Base-by-base conservation (phyloP, 768 basidiomycete species). In the Paxillus involutus region DNA sequence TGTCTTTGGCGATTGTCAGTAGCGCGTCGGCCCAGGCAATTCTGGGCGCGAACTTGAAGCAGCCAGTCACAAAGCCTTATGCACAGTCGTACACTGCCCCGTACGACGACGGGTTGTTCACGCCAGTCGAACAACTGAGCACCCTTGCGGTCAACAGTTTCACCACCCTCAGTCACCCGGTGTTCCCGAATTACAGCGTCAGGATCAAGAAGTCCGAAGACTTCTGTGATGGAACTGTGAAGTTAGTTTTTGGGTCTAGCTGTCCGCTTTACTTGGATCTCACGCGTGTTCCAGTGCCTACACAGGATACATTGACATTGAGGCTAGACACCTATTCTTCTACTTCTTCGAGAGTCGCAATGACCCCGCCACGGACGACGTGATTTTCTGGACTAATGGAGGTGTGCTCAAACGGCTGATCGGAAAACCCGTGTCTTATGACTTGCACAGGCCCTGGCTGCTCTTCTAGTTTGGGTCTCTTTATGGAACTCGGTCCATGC, bases 401-500 rank as follows among this genome's bases (percentile, higher is more conserved):
- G 87, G 86, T 49, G 45, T 71, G 79, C 58, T 73, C 72, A 1
- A 69, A 37, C 26, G 33, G 17, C 24, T n/a, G 12, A 43, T 40
- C 12, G 4, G 9, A 40, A 6, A 12, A 3, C 17, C 14, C 6
- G 37, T 26, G 13, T 9, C 21, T n/a, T 14, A 30, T 44, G 10
- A 16, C 13, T 37, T n/a, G 33, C 35, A 39, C 35, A 71, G 71
- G 70, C 12, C 83, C 83, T 17, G 82, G 81, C 32, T 77, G 76
- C 60, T 80, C 80, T 3, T 79, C 79, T 39, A 80, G 80, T 71
- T 72, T 86, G 1, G 89, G 87, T 4, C 73, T 90, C 12, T 77
- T 90, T 56, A 87, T 88, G 78, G 89, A 89, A 66, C 71, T 78
- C 59, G 90, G 90, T 17, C 90, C 90, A 1, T 93, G 91, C 66